Base-by-base conservation (phyloP, 257 asterid species). In the Jacaranda mimosifolia region DNA sequence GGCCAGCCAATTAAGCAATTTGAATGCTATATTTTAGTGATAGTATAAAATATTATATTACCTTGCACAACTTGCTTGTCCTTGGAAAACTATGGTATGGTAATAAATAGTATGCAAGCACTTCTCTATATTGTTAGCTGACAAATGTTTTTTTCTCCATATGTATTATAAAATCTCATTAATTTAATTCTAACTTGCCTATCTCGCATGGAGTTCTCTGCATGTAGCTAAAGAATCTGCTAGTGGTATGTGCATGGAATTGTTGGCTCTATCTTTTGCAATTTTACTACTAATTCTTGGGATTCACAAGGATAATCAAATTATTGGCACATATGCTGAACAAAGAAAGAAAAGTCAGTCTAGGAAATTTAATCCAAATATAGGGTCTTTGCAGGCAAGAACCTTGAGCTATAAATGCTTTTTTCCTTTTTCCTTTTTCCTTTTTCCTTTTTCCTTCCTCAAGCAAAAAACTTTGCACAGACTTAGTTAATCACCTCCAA, bases 31-130 rank as follows among this genome's bases (percentile, higher is more conserved):
- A 74, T 75, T 75, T 66, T 63, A 75, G 4, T 78, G 67, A 51
- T 56, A 32, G 53, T 68, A 39, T n/a, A 62, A 26, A 74, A 74
- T n/a, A 55, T 38, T 59, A 63, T 66, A 63, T 68, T 82, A 75
- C 83, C 79, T 74, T 81, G 84, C 52, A 71, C 87, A 72, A 68
- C 86, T 84, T 85, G 77, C 85, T 69, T 68, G 68, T 36, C 48
- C 71, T 77, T 62, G 72, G 77, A 19, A 69, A 75, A 69, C 80
- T 62, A 17, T 78, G 70, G 63, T 74, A 79, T 72, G 74, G 60
- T 77, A 63, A 43, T 78, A 63, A 66, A 40, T 73, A 57, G 60
- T 56, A n/a, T n/a, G 5, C 70, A 15, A 26, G 40, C 43, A 40
- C 52, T 62, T 71, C 79, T 57, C 72, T 43, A 53, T 76, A 75